Evolutionary conservation across 257 asterid genomes (phyloP).

Genomic region (Fraxinus anomala): DNA sequence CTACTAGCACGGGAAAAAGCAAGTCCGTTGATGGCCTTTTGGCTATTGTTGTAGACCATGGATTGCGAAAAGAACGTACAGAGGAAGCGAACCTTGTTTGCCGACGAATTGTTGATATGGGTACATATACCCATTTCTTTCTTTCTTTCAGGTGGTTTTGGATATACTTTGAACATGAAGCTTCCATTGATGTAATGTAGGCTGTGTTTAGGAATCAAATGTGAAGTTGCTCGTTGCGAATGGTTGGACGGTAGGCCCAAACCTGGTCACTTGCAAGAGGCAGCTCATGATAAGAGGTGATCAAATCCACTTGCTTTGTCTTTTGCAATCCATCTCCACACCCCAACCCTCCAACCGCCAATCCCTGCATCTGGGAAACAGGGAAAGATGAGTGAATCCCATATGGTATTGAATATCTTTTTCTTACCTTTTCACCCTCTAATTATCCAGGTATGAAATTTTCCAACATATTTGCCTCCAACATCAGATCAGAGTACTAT

Average conservation of each 20-base stretch:
- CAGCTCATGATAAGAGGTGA: constrained; percentile 85
- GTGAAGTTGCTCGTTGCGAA: constrained; percentile 76
- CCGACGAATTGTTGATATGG: constrained; percentile 68
- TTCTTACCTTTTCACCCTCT: constrained; percentile 5
- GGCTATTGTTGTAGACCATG: constrained; percentile 90
- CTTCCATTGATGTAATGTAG: constrained; percentile 44
- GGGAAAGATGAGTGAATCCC: constrained; percentile 9
- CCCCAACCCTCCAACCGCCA: not conserved
- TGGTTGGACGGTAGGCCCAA: constrained; percentile 84
- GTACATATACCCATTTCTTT: constrained; percentile 40
- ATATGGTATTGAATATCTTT: not conserved
- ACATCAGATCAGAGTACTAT: constrained; percentile 54
- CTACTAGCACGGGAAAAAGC: constrained; percentile 38
- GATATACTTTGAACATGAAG: constrained; percentile 20
- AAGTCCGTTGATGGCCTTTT: constrained; percentile 61
- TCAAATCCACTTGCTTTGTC: constrained; percentile 2
- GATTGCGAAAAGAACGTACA: constrained; percentile 73
- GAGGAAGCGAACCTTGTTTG: constrained; percentile 70
- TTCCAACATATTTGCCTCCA: constrained; percentile 59
- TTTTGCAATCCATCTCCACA: not conserved
- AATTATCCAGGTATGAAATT: constrained; percentile 60
- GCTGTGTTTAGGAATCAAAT: constrained; percentile 70
- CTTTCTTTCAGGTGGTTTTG: constrained; percentile 26
- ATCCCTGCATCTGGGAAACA: not conserved
- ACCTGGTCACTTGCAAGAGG: constrained; percentile 86